Conservation (phyloP, 495 filamentous ascomycete species). For the Penicillium flavigenum region DNA sequence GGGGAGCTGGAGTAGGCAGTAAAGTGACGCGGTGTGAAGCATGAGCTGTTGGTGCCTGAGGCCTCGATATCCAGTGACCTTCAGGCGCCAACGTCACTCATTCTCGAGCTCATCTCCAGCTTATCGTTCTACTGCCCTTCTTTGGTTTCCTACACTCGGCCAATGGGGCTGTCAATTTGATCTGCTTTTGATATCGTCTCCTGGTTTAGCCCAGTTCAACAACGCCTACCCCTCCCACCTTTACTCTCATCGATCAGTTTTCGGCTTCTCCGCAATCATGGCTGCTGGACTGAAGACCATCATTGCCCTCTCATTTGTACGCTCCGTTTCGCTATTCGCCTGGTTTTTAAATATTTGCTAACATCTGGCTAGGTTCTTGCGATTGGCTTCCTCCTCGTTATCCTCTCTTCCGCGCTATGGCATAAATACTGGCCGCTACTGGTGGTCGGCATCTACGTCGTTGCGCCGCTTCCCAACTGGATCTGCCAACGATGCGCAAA, state of each 20-base stretch:
- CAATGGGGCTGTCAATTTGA: constrained; percentile 24
- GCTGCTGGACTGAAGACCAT: constrained; percentile 95
- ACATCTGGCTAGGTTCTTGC: constrained; percentile 71
- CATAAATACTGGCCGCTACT: constrained; percentile 89
- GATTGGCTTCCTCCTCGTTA: constrained; percentile 98
- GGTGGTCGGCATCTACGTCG: constrained; percentile 90
- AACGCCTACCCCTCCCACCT: constrained; percentile 2
- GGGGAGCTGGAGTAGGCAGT: constrained; percentile 34
- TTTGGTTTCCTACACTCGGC: constrained; percentile 15
- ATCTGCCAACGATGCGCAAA: constrained; percentile 83
- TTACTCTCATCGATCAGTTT: constrained; percentile 13
- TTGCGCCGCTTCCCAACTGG: constrained; percentile 95
- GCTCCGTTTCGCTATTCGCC: constrained; percentile 18
- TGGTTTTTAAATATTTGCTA: constrained; percentile 6
- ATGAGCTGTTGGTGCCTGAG: constrained; percentile 42
- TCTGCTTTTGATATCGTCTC: constrained; percentile 10
- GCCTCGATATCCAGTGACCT: constrained; percentile 33
- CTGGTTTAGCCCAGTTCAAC: constrained; percentile 5
- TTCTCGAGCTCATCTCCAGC: constrained; percentile 19
- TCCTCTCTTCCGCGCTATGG: constrained; percentile 94
- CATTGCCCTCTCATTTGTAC: constrained; percentile 95
- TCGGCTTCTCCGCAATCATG: constrained; percentile 58
- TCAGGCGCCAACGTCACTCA: constrained; percentile 42
- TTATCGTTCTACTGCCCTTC: constrained; percentile 4
- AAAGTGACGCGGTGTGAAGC: constrained; percentile 38